Conservation (phyloP, 352 stramenopile genomes). For the Pythium chondricola region DNA sequence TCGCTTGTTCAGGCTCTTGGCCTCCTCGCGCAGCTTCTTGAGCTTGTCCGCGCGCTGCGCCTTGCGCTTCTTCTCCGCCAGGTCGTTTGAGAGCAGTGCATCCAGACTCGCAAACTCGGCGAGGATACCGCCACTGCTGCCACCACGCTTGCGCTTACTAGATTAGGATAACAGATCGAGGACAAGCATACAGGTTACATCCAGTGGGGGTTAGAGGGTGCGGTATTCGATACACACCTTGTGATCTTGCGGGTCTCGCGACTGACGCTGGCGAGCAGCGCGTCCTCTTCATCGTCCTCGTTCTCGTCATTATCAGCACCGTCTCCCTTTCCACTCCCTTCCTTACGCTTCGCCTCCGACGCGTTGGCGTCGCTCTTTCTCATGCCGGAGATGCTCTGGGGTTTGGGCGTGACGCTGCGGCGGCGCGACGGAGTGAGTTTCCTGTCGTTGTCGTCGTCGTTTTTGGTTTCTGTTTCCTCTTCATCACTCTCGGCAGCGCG, state of each 20-base stretch:
- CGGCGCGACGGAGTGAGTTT: no score
- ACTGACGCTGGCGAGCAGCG: conserved; percentile 36
- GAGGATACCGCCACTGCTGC: conserved; percentile 30
- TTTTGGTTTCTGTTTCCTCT: not conserved
- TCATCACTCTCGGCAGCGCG: not conserved
- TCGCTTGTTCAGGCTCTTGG: conserved; percentile 16
- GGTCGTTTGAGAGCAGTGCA: conserved; percentile 59
- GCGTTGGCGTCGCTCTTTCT: no score
- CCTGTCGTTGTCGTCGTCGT: not conserved
- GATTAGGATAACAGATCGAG: not conserved
- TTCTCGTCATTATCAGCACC: not conserved
- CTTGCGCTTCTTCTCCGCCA: conserved; percentile 52
- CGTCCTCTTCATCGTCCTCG: conserved; percentile 24
- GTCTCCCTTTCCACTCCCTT: not conserved
- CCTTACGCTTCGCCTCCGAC: no score
- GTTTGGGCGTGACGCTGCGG: no score
- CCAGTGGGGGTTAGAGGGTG: no score
- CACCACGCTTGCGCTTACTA: conserved; percentile 20
- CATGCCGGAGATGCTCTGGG: no score
- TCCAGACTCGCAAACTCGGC: conserved; percentile 71
- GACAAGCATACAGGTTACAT: not conserved
- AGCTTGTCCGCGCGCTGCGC: conserved; percentile 47
- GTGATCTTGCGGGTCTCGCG: conserved; percentile 35
- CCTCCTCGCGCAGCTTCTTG: conserved; percentile 49
- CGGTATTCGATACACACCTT: conserved; percentile 7